Evolutionary conservation across 73 alveolate species (phyloP), one percentile per base, ranked within the genome.

Genomic region (Paramecium sexaurelia): DNA sequence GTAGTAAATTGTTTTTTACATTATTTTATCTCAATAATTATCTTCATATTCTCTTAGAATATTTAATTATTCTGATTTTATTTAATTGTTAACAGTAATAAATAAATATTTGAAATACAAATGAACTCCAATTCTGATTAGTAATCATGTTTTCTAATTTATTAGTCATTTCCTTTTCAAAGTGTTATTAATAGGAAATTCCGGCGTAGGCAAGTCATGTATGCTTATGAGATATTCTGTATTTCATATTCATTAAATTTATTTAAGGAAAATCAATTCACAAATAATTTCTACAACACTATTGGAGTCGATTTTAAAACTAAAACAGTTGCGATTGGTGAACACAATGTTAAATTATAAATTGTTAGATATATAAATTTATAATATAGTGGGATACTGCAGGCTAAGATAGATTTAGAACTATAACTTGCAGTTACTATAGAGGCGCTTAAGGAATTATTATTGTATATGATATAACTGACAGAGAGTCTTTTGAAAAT

Each of bases 381-480:
- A 43, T 32, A 40, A 55, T 5, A 29, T 94, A 92, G 92, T 95
- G 98, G 97, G 98, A 95, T 67, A 95, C 98, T 68, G 98, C 98
- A 56, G 98, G 98, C 1, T 94, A 95, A 82, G 98, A 95, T 91
- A 85, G 98, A 92, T 95, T 94, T 78, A 84, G 96, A 85, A 94
- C 98, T 11, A 94, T 95, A 24, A 92, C 96, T 5, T 75, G 97
- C 13, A 92, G 95, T 67, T 94, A 94, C 92, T 94, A 94, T 24
- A 40, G 92, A 92, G 97, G 98, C 33, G 97, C 98, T 10, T 94
- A 95, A 41, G 98, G 97, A 4, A 95, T 95, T 20, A 95, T 95
- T 22, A 93, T 95, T 26, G 98, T 95, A 32, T 95, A 94, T 47
- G 98, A 95, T 89, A 95, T 94, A 4, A 95, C 97, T 15, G 96